Base-by-base conservation (phyloP, 2,329 filamentous ascomycete genomes). In the Claviceps sp. region DNA sequence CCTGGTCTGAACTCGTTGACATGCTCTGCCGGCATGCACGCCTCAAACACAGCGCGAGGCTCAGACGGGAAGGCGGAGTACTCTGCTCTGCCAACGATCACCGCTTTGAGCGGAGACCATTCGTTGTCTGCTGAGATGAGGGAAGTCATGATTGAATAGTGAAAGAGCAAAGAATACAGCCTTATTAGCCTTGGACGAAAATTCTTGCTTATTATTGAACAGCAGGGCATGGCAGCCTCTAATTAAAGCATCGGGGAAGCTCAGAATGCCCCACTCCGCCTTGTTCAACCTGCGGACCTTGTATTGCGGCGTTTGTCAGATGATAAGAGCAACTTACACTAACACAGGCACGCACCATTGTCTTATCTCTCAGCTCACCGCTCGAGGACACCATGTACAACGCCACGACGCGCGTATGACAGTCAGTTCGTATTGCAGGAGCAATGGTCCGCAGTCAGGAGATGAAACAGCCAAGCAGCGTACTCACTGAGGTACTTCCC, bases 11-110 rank as follows among this genome's bases (percentile, higher is more conserved):
- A 63, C 16, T 55, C 18, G 18, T 46, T 30, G 5, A 45, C 34
- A 42, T 52, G 47, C 14, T 50, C 13, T 3, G 20, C 18, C 4
- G 57, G 54, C 59, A 61, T 60, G 43, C 56, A 56, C 13, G 55
- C 55, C 38, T 20, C 49, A 13, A 60, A 59, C 57, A 62, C 58
- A 34, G 54, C 57, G 1, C 44, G 34, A 3, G 61, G 60, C 49
- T 58, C 59, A 14, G 54, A 55, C 18, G 60, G 60, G 50, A 61
- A 62, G 40, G 52, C 52, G 5, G 61, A 60, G 50, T 59, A 47
- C 20, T 56, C 56, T 24, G 61, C 62, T 16, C 62, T 57, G 7
- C 61, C 61, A 47, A 63, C 60, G 40, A 63, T 59, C 48, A 63
- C 61, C 18, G 58, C 22, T 41, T 51, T 52, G 37, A 63, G 55